Evolutionary conservation across 1,284 basidiomycete genomes (phyloP).

Genomic region (Cystobasidium sp.): DNA sequence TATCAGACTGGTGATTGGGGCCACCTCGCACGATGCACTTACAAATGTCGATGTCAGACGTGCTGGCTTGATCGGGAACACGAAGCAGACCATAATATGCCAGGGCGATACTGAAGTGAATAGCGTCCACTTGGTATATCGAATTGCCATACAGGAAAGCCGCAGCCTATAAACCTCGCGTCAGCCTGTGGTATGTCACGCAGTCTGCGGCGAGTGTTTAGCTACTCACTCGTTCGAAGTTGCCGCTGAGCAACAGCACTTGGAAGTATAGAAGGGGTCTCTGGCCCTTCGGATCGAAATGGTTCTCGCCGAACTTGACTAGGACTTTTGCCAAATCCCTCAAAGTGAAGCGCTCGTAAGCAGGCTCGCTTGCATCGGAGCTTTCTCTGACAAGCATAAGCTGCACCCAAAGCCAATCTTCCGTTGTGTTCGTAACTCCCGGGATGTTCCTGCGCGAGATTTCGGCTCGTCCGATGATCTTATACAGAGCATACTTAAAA

Average conservation of each 20-base stretch:
- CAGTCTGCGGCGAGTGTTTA: too few relatives aligned
- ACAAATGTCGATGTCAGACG: slow-evolving; percentile 81
- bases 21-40: slow-evolving; percentile 56
- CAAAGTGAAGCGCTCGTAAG: slow-evolving; percentile 67
- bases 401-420: slow-evolving; percentile 99
- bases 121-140: slow-evolving; percentile 88
- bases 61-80: slow-evolving; percentile 74
- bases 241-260: slow-evolving; percentile 85
- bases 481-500: slow-evolving; percentile 94
- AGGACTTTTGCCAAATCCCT: slow-evolving; percentile 79
- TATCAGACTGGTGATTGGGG: not conserved
- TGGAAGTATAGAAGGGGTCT: slow-evolving; percentile 77
- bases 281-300: slow-evolving; percentile 82
- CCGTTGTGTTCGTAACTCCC: slow-evolving; percentile 85
- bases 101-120: slow-evolving; percentile 89
- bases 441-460: slow-evolving; percentile 77
- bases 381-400: slow-evolving; percentile 69
- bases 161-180: slow-evolving; percentile 66
- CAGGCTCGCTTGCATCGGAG: slow-evolving; percentile 65
- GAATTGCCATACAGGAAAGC: slow-evolving; percentile 86
- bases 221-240: slow-evolving; percentile 81
- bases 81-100: slow-evolving; percentile 92
- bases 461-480: slow-evolving; percentile 91
- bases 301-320: slow-evolving; percentile 82
- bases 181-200: too few relatives aligned